Evolutionary conservation across 208 protist species (phyloP).

Genomic region (Trypanosomatidae sp.): DNA sequence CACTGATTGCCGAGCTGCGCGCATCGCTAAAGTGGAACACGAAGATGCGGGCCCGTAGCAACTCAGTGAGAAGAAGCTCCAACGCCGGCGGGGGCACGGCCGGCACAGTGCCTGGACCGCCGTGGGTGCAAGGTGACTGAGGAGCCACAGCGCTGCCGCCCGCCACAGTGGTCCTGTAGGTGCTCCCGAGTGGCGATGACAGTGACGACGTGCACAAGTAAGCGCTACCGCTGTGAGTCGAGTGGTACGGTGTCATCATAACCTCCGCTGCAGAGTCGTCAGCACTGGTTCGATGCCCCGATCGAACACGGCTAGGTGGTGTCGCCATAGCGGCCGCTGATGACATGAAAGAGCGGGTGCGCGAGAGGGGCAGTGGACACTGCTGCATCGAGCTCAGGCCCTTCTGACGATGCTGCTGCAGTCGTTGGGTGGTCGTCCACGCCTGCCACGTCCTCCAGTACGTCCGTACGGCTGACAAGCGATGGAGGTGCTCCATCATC

Average conservation of each 20-base stretch:
- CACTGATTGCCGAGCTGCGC: slow-evolving; percentile 40
- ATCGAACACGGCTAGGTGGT: slow-evolving; percentile 3
- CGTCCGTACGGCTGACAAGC: slow-evolving; percentile 3
- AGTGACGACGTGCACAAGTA: neutral
- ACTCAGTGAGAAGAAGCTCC: slow-evolving; percentile 26
- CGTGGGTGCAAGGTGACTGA: neutral
- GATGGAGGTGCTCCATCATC: slow-evolving; percentile 38
- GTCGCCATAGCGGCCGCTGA: slow-evolving; percentile 4
- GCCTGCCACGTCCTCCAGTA: slow-evolving; percentile 31
- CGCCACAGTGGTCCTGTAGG: neutral
- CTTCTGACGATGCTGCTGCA: slow-evolving; percentile 1
- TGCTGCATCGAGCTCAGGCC: neutral
- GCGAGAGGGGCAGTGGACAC: neutral
- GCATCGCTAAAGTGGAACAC: slow-evolving; percentile 64
- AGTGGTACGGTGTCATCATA: slow-evolving; percentile 9
- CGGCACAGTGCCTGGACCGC: neutral
- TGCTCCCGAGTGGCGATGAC: neutral
- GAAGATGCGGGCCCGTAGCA: slow-evolving; percentile 39
- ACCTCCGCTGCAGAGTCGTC: neutral
- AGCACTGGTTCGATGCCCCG: neutral
- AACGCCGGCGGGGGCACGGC: slow-evolving; percentile 10
- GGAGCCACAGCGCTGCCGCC: neutral
- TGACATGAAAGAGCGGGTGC: slow-evolving; percentile 2
- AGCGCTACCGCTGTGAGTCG: neutral
- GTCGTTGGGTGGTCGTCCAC: slow-evolving; percentile 10